Conservation (phyloP, 2,329 filamentous ascomycete species). For the Pseudogymnoascus sp. region DNA sequence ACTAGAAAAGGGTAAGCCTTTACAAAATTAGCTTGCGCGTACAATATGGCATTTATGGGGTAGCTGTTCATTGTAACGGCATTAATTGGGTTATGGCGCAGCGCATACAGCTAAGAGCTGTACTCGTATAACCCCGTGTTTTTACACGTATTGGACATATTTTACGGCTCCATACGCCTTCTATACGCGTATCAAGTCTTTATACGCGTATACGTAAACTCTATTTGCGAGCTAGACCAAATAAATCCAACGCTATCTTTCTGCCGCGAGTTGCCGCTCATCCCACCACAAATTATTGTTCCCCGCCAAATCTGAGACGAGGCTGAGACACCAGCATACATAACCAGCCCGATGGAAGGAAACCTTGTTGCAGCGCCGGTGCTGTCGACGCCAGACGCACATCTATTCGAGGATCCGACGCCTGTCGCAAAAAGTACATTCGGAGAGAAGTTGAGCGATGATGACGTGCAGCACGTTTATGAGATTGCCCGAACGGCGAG, state of each 20-base stretch:
- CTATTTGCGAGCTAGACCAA: background rate
- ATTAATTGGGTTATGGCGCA: background rate
- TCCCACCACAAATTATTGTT: conserved; percentile 10
- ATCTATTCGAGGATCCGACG: conserved; percentile 46
- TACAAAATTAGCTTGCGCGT: background rate
- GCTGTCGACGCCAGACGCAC: conserved; percentile 55
- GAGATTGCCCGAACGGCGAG: conserved; percentile 72
- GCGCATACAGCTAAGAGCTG: background rate
- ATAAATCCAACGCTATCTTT: background rate
- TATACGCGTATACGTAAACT: background rate
- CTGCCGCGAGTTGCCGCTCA: background rate
- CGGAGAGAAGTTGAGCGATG: conserved; percentile 36
- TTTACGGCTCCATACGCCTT: background rate
- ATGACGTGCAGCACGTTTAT: conserved; percentile 69
- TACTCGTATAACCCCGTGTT: background rate
- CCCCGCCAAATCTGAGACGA: conserved; percentile 4
- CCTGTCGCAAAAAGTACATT: conserved; percentile 9
- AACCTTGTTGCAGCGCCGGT: conserved; percentile 46
- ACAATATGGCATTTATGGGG: background rate
- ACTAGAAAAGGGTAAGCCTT: background rate
- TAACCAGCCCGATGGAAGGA: conserved; percentile 34
- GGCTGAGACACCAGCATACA: background rate
- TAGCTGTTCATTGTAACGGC: background rate
- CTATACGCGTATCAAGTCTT: background rate
- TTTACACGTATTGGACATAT: background rate